phyloP scores from a whole-genome alignment of 192 early-diverging fungal genomes.

The Linnemannia hyalina region DNA sequence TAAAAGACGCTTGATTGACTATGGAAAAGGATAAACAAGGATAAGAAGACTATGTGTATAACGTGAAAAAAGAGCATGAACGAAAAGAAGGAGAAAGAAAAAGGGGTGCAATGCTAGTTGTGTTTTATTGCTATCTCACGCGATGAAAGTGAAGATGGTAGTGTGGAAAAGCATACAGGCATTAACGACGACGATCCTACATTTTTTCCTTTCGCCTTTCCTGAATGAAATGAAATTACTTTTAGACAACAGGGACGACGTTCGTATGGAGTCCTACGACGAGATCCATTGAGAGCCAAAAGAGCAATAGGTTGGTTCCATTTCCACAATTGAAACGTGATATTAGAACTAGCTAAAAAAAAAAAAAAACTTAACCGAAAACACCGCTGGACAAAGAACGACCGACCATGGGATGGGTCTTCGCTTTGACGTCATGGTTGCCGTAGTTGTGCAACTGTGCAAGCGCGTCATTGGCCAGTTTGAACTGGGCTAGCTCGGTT shows the following conservation, averaged over 20 bases:
- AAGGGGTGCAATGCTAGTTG: not conserved
- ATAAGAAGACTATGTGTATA: not conserved
- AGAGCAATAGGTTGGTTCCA: not conserved
- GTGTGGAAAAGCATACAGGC: too few species aligned
- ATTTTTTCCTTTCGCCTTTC: constrained; percentile 3
- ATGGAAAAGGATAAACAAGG: not conserved
- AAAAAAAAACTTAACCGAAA: not conserved
- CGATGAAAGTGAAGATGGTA: not conserved
- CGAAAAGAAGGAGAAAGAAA: not conserved
- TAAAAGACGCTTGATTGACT: not conserved
- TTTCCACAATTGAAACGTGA: too few species aligned
- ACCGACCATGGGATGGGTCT: not conserved
- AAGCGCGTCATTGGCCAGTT: not conserved
- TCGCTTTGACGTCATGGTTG: not conserved
- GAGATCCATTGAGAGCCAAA: constrained; percentile 17
- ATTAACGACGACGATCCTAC: not conserved
- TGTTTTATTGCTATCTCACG: not conserved
- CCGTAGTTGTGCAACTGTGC: not conserved
- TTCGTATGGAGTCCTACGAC: constrained; percentile 32
- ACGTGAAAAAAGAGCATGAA: not conserved
- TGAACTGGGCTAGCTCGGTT: not conserved
- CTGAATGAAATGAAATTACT: not conserved
- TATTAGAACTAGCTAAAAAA: not conserved
- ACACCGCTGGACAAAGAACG: not conserved
- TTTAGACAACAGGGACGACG: constrained; percentile 24